Conservation (phyloP, 2,329 filamentous ascomycete species). For the Diaporthe citrichinensis region DNA sequence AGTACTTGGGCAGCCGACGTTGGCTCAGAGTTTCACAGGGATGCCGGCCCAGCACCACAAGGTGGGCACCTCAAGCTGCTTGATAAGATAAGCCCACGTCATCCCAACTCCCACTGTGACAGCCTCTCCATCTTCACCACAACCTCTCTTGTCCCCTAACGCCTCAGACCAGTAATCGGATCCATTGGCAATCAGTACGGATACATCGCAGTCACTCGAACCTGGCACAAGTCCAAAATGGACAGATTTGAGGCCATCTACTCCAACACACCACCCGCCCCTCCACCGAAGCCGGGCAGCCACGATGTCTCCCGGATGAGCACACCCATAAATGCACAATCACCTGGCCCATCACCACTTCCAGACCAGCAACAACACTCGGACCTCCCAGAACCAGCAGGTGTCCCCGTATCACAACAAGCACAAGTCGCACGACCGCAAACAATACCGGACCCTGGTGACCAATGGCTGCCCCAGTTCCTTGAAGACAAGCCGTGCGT, state of each 20-base stretch:
- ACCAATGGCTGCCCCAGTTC: slow-evolving; percentile 83
- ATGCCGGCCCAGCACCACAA: neutral
- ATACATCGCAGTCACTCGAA: neutral
- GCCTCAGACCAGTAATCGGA: neutral
- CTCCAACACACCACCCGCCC: slow-evolving; percentile 73
- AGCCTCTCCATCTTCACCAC: neutral
- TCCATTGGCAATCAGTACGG: too few species aligned
- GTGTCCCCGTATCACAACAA: slow-evolving; percentile 46
- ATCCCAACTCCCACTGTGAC: neutral
- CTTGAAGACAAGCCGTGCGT: slow-evolving; percentile 87
- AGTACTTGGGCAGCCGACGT: neutral
- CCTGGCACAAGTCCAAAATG: neutral
- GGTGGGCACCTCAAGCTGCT: slow-evolving; percentile 17
- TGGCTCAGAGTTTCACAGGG: slow-evolving; percentile 10
- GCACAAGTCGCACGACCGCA: slow-evolving; percentile 49
- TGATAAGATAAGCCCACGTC: slow-evolving; percentile 39
- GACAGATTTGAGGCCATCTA: slow-evolving; percentile 53
- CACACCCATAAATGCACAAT: slow-evolving; percentile 69
- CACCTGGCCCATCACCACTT: slow-evolving; percentile 57
- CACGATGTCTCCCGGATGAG: slow-evolving; percentile 77
- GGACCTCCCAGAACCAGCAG: slow-evolving; percentile 46
- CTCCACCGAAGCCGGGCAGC: slow-evolving; percentile 79
- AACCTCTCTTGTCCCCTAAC: neutral
- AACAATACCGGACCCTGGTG: slow-evolving; percentile 69
- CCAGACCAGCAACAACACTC: slow-evolving; percentile 50